These are phyloP conservation scores for Metschnikowia lachancei DNA, from an alignment of 805 yeast species.

Conservation along the genomic window DNA sequence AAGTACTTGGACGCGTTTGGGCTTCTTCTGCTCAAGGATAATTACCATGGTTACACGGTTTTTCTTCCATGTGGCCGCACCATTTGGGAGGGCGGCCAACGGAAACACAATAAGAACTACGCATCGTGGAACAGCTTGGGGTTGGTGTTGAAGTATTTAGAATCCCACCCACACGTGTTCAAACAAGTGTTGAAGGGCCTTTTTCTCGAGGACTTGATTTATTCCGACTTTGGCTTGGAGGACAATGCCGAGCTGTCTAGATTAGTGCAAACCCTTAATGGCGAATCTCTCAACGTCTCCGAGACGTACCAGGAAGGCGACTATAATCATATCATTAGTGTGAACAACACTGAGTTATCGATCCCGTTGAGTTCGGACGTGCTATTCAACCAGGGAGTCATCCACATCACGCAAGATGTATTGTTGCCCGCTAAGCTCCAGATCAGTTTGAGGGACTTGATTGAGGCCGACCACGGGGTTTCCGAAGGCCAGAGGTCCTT, in stretches of 20 bases:
- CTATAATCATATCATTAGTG: constrained; percentile 23
- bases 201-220: constrained; percentile 61
- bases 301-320: constrained; percentile 21
- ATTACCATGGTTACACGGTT: constrained; percentile 64
- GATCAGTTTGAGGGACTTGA: constrained; percentile 54
- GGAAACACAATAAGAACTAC: constrained; percentile 9
- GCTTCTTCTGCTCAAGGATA: constrained; percentile 51
- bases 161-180: constrained; percentile 50
- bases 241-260: constrained; percentile 17
- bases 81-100: constrained; percentile 13
- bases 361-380: constrained; percentile 56
- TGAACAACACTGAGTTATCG: constrained; percentile 33
- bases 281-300: constrained; percentile 27
- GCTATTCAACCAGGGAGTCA: constrained; percentile 79
- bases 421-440: constrained; percentile 55
- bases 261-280: constrained; percentile 25
- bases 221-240: constrained; percentile 53
- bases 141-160: constrained; percentile 57
- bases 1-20: constrained; percentile 52
- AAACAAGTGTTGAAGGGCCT: constrained; percentile 53
- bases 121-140: constrained; percentile 65
- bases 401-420: constrained; percentile 62
- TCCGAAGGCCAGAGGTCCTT: constrained; percentile 31
- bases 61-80: constrained; percentile 68
- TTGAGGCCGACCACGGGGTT: constrained; percentile 47